Percentiles rank a stretch among this genome's conserved stretches.
phyloP scores from a whole-genome alignment of 257 asterid genomes.

The Solanum chiquidenum region DNA sequence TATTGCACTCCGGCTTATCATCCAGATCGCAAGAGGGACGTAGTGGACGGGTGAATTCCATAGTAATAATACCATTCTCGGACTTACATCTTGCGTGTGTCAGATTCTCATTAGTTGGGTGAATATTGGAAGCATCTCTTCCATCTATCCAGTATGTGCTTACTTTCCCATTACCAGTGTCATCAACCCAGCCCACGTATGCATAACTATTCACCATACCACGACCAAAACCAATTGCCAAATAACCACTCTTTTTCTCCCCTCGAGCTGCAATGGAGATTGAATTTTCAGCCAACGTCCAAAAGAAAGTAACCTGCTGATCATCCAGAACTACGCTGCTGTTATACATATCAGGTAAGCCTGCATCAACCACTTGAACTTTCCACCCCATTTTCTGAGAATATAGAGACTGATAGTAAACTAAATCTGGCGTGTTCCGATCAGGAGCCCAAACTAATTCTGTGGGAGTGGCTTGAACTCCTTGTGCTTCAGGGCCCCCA shows the following conservation, averaged over 20 bases:
- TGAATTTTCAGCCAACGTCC: constrained; percentile 75
- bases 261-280: constrained; percentile 90
- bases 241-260: constrained; percentile 96
- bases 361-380: constrained; percentile 97
- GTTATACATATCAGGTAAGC: constrained; percentile 89
- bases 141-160: constrained; percentile 86
- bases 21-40: constrained; percentile 50
- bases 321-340: constrained; percentile 89
- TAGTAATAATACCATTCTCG: constrained; percentile 83
- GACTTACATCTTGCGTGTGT: constrained; percentile 90
- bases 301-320: constrained; percentile 90
- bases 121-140: constrained; percentile 54
- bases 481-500: constrained; percentile 94
- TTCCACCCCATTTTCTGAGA: constrained; percentile 95
- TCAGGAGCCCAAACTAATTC: constrained; percentile 87
- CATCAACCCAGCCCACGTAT: constrained; percentile 93
- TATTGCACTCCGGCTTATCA: constrained; percentile 65
- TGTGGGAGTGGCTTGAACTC: constrained; percentile 79
- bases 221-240: constrained; percentile 89
- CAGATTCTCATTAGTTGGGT: constrained; percentile 75
- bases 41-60: constrained; percentile 89
- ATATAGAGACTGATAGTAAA: constrained; percentile 82
- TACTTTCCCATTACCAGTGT: constrained; percentile 68
- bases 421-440: constrained; percentile 87
- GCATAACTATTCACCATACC: constrained; percentile 80